Evolutionary conservation across 1,284 basidiomycete species (phyloP).

Genomic region (Mycena sp.): DNA sequence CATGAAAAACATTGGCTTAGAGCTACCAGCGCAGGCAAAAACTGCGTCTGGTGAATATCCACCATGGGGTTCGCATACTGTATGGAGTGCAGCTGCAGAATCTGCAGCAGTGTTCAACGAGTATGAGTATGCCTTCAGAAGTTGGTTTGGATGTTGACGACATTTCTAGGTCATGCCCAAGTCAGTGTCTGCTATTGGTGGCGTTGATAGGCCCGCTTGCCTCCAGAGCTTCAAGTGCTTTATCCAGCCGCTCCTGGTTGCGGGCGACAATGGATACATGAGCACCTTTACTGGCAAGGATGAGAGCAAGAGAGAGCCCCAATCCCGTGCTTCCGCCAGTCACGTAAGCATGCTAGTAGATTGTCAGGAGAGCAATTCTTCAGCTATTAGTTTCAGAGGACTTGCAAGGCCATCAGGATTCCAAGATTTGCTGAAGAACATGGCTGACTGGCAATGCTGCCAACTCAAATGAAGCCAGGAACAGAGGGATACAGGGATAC

Average conservation of each 20-base stretch:
- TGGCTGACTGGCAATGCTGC: background rate
- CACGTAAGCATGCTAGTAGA: conserved; percentile 72
- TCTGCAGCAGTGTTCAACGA: conserved; percentile 60
- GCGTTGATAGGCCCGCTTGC: conserved; percentile 46
- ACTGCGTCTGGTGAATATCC: conserved; percentile 76
- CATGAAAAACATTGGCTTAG: conserved; percentile 78
- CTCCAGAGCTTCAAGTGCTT: conserved; percentile 70
- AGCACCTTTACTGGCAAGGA: conserved; percentile 77
- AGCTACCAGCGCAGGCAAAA: conserved; percentile 81
- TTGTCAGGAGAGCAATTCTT: too few species aligned
- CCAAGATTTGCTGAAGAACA: conserved; percentile 13
- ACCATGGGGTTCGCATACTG: conserved; percentile 62
- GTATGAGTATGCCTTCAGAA: conserved; percentile 69
- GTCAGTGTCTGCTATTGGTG: too few species aligned
- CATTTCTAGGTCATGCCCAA: conserved; percentile 41
- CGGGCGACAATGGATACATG: conserved; percentile 87
- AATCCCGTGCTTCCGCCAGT: conserved; percentile 87
- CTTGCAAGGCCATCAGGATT: conserved; percentile 17
- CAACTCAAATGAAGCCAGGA: background rate
- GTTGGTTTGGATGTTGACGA: conserved; percentile 63
- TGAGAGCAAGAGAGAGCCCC: conserved; percentile 76
- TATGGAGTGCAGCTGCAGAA: conserved; percentile 66
- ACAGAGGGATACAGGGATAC: too few species aligned
- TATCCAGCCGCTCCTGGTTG: conserved; percentile 65
- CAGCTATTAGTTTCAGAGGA: background rate